These are phyloP conservation scores for Candida silvicultrix DNA, from an alignment of 805 yeast genomes.

Conservation along the genomic window DNA sequence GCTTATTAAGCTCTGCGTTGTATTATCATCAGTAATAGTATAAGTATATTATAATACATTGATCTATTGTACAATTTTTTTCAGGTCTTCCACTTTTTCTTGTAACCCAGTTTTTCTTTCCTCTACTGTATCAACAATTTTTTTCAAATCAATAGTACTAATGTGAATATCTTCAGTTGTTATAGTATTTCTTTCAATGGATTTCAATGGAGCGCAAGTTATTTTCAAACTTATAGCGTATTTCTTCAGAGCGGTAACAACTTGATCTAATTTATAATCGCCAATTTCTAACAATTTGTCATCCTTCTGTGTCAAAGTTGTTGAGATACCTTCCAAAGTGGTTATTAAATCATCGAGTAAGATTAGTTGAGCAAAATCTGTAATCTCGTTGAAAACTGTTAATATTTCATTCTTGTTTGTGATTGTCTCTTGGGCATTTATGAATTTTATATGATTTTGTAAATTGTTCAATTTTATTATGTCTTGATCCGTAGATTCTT, in stretches of 20 bases:
- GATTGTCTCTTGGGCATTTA: conserved; percentile 16
- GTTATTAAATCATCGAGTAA: conserved; percentile 13
- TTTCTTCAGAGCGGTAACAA: background rate
- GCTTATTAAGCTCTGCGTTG: no score
- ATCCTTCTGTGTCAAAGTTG: background rate
- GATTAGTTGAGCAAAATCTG: conserved; percentile 7
- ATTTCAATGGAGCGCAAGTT: background rate
- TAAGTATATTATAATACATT: no score
- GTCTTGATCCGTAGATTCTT: conserved; percentile 9
- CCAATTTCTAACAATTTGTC: background rate
- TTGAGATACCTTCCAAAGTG: conserved; percentile 4
- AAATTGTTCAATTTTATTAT: conserved; percentile 6
- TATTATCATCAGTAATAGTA: no score
- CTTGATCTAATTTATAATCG: background rate
- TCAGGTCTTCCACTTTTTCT: background rate
- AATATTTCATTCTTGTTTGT: conserved; percentile 13
- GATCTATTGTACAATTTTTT: background rate
- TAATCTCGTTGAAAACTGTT: conserved; percentile 11
- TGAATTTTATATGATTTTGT: conserved; percentile 10
- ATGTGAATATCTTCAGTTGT: conserved; percentile 1
- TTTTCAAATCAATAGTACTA: background rate
- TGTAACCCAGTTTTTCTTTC: background rate
- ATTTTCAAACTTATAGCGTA: background rate
- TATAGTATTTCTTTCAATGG: background rate
- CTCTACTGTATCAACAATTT: background rate